A percentile compares a stretch with the other conserved stretches of the same genome.
phyloP scores from a whole-genome alignment of 495 filamentous ascomycete genomes.

The Hypoxylon lenormandii region DNA sequence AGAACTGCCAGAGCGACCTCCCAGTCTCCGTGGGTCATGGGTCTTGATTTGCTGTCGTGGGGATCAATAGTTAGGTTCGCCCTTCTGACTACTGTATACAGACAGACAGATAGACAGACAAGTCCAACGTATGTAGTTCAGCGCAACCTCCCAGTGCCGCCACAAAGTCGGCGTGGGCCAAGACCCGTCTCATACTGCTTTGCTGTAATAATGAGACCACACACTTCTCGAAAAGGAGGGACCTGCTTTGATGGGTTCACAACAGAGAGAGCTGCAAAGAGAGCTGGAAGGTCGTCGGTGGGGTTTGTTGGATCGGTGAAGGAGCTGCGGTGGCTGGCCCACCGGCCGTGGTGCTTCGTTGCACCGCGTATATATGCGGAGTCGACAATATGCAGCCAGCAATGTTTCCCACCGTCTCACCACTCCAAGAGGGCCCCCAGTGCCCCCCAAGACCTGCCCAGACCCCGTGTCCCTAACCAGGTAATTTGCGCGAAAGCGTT shows the following conservation, averaged over 20 bases:
- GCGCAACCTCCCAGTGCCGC: slow-evolving; percentile 9
- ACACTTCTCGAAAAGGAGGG: too few relatives aligned
- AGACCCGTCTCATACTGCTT: slow-evolving; percentile 13
- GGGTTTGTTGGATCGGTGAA: slow-evolving; percentile 35
- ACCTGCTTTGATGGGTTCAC: slow-evolving; percentile 29
- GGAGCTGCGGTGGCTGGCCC: slow-evolving; percentile 22
- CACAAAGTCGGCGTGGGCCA: slow-evolving; percentile 15
- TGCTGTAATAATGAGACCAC: slow-evolving; percentile 6
- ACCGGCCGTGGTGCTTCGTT: slow-evolving; percentile 28
- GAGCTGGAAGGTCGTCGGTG: slow-evolving; percentile 13
- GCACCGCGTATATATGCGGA: slow-evolving; percentile 36
- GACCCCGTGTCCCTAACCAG: slow-evolving; percentile 11
- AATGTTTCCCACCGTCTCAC: slow-evolving; percentile 12
- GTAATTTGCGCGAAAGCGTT: slow-evolving; percentile 12
- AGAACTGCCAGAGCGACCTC: slow-evolving; percentile 29
- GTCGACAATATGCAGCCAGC: slow-evolving; percentile 34
- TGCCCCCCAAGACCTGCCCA: slow-evolving; percentile 19
- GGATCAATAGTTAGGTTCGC: slow-evolving; percentile 31
- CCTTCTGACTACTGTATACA: too few relatives aligned
- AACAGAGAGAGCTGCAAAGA: background rate
- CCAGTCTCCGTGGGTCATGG: slow-evolving; percentile 19
- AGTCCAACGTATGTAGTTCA: background rate
- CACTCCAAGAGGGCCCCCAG: slow-evolving; percentile 4
- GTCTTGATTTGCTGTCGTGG: slow-evolving; percentile 31
- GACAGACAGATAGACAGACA: background rate